These are phyloP conservation scores for Beauveria pseudobassiana DNA, from an alignment of 2,329 filamentous ascomycete genomes.

Conservation along the genomic window DNA sequence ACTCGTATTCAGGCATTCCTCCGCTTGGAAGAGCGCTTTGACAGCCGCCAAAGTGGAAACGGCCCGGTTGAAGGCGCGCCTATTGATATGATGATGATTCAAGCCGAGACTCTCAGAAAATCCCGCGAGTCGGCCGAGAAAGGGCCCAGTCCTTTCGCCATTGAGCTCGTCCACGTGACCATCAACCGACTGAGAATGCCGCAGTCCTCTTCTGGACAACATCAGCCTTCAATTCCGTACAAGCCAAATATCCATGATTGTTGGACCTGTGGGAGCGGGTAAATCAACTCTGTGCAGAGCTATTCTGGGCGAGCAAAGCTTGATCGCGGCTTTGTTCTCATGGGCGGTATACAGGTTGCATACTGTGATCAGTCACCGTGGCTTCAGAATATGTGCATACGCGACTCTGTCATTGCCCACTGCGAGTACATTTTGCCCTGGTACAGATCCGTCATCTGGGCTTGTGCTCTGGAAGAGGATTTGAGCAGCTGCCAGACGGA, in stretches of 20 bases:
- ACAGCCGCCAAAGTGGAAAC: slow-evolving; percentile 3
- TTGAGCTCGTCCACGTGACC: slow-evolving; percentile 6
- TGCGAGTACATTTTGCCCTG: slow-evolving; percentile 7
- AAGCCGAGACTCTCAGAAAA: background rate
- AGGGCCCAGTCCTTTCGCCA: slow-evolving; percentile 5
- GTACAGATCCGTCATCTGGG: slow-evolving; percentile 8
- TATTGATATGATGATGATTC: background rate
- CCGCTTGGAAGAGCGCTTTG: slow-evolving; percentile 2
- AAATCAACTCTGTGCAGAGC: slow-evolving; percentile 17
- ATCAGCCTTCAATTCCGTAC: slow-evolving; percentile 10
- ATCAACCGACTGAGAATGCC: slow-evolving; percentile 3
- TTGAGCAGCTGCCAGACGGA: slow-evolving; percentile 20
- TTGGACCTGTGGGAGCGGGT: slow-evolving; percentile 15
- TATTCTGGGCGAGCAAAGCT: slow-evolving; percentile 16
- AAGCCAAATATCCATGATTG: slow-evolving; percentile 23
- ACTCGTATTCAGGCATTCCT: slow-evolving; percentile 8
- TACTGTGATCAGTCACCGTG: slow-evolving; percentile 14
- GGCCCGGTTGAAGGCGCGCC: slow-evolving; percentile 1
- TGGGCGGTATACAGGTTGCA: slow-evolving; percentile 9
- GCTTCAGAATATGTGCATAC: slow-evolving; percentile 9
- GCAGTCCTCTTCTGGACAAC: background rate
- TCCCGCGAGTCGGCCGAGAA: slow-evolving; percentile 3
- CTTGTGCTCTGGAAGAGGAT: slow-evolving; percentile 30
- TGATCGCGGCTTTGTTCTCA: slow-evolving; percentile 11
- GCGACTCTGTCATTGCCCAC: slow-evolving; percentile 7